Evolutionary conservation across 129 eudicot species (phyloP).

Genomic region (Gnaphalium uliginosum): DNA sequence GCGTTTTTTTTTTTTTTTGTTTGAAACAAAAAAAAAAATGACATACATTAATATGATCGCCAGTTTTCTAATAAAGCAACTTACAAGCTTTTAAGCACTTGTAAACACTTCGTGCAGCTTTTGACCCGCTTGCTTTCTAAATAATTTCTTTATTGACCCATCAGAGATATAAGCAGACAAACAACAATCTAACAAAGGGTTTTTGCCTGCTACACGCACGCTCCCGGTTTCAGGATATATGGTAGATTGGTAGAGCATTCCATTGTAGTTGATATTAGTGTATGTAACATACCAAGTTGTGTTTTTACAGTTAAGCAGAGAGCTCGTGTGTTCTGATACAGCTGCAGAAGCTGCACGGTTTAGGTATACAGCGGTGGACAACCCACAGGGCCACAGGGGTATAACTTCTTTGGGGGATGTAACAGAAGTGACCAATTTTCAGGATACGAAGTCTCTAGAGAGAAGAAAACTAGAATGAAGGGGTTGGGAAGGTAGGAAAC

Average conservation of each 20-base stretch:
- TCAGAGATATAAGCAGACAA: too few species aligned
- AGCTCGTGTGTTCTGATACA: slow-evolving; percentile 85
- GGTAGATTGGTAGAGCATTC: slow-evolving; percentile 35
- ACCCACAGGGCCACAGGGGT: slow-evolving; percentile 94
- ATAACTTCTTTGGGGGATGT: slow-evolving; percentile 77
- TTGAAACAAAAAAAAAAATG: too few species aligned
- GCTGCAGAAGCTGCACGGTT: slow-evolving; percentile 90
- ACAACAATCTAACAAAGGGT: too few species aligned
- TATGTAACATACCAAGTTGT: not conserved
- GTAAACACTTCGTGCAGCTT: too few species aligned
- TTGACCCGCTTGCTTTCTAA: too few species aligned
- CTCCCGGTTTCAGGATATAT: slow-evolving; percentile 84
- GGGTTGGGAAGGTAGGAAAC: slow-evolving; percentile 72
- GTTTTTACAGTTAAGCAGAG: slow-evolving; percentile 74
- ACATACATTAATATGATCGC: too few species aligned
- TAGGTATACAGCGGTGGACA: slow-evolving; percentile 73
- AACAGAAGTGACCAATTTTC: not conserved
- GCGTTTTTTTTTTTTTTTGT: too few species aligned
- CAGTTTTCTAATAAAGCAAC: too few species aligned
- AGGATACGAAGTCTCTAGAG: slow-evolving; percentile 57
- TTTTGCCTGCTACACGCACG: slow-evolving; percentile 62
- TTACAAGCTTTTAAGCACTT: too few species aligned
- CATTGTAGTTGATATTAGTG: too few species aligned
- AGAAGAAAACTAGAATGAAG: slow-evolving; percentile 60
- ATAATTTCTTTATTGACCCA: too few species aligned